A percentile compares a stretch with the other conserved stretches of the same genome.
These are phyloP conservation scores for Gomphus bonarii DNA, from an alignment of 1,284 basidiomycete species.

Conservation along the genomic window DNA sequence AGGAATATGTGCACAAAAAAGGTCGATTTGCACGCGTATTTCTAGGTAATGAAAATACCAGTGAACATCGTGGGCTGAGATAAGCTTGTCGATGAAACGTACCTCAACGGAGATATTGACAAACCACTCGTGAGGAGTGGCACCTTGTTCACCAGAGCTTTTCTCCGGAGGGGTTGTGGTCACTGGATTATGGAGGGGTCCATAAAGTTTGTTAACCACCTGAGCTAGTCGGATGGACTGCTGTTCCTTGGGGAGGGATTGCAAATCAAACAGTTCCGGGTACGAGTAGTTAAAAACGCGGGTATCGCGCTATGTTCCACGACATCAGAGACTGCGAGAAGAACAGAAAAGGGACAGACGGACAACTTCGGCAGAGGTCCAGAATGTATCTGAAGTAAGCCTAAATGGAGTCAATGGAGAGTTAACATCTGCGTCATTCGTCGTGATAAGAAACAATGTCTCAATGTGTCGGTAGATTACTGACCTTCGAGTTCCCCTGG, in stretches of 20 bases:
- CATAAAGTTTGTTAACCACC: conserved; percentile 1
- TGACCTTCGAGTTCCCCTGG: conserved; percentile 1
- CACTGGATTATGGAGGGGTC: background rate
- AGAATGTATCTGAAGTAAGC: background rate
- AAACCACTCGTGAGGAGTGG: conserved; percentile 9
- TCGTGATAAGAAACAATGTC: background rate
- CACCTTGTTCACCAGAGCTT: too few relatives aligned
- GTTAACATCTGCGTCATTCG: background rate
- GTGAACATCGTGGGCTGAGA: background rate
- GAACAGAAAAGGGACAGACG: background rate
- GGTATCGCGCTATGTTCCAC: background rate
- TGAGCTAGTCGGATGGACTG: background rate
- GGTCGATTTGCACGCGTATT: conserved; percentile 5
- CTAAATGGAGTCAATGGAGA: conserved; percentile 4
- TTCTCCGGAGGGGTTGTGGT: too few relatives aligned
- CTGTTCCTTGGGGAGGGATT: background rate
- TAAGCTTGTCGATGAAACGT: background rate
- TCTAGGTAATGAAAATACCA: background rate
- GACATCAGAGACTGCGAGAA: background rate
- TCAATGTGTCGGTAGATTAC: background rate
- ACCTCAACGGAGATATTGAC: background rate
- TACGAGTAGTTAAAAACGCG: conserved; percentile 2
- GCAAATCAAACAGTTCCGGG: background rate
- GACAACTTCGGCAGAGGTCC: background rate
- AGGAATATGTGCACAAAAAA: conserved; percentile 11